A percentile compares a stretch with the other conserved stretches of the same genome.
Evolutionary conservation across 805 yeast species (phyloP).

Genomic region (Vanderwaltozyma verrucispora): DNA sequence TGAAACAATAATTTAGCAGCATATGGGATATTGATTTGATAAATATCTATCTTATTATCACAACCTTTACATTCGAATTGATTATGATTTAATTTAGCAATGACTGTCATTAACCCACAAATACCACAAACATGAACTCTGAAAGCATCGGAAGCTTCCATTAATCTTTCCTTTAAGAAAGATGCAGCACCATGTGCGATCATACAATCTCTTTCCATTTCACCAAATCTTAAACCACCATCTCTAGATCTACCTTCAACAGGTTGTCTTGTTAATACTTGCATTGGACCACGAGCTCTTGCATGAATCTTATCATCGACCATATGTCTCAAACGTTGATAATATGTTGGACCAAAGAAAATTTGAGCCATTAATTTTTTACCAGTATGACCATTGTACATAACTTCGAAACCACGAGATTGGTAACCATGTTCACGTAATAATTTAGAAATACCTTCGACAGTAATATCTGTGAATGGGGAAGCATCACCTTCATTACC

Average conservation of each 20-base stretch:
- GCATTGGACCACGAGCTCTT: slow-evolving; percentile 98
- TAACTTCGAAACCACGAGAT: slow-evolving; percentile 95
- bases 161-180: slow-evolving; percentile 90
- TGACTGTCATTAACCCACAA: slow-evolving; percentile 96
- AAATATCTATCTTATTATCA: slow-evolving; percentile 95
- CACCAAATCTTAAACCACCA: slow-evolving; percentile 99
- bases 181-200: slow-evolving; percentile 99
- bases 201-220: slow-evolving; percentile 99
- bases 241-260: slow-evolving; percentile 99
- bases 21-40: slow-evolving; percentile 95
- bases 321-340: slow-evolving; percentile 98
- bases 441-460: slow-evolving; percentile 88
- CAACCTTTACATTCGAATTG: slow-evolving; percentile 98
- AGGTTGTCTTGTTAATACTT: slow-evolving; percentile 95
- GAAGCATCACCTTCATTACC: slow-evolving; percentile 99
- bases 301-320: slow-evolving; percentile 99
- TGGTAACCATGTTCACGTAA: slow-evolving; percentile 95
- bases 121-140: slow-evolving; percentile 97
- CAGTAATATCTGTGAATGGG: slow-evolving; percentile 97
- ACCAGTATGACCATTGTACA: slow-evolving; percentile 99
- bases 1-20: slow-evolving; percentile 98
- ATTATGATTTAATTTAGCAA: slow-evolving; percentile 93
- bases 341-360: slow-evolving; percentile 99
- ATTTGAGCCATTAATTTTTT: slow-evolving; percentile 95
- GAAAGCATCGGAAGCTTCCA: slow-evolving; percentile 99